phyloP scores from a whole-genome alignment of 805 yeast species.

The Kuraishia ogatae region DNA sequence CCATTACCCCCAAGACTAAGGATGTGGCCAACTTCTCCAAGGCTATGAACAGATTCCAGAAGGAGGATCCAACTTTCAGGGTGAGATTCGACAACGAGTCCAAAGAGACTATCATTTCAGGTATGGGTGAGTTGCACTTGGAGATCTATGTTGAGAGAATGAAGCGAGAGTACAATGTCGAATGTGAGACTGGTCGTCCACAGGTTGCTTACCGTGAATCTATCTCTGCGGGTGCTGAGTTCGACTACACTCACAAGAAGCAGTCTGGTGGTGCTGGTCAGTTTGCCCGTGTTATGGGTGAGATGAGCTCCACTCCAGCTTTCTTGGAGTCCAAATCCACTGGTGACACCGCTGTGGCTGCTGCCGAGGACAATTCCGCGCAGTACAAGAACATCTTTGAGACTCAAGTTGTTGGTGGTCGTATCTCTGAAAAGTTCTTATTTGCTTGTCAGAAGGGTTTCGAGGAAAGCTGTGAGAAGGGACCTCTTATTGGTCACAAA shows the following conservation, averaged over 20 bases:
- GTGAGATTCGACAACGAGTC: conserved; percentile 85
- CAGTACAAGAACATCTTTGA: conserved; percentile 59
- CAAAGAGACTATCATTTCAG: conserved; percentile 90
- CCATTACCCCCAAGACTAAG: conserved; percentile 80
- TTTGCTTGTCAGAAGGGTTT: conserved; percentile 94
- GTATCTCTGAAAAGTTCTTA: conserved; percentile 89
- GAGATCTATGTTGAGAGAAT: conserved; percentile 98
- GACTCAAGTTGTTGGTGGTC: conserved; percentile 92
- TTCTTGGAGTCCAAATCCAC: conserved; percentile 25
- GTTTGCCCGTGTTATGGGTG: conserved; percentile 93
- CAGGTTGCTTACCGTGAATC: conserved; percentile 98
- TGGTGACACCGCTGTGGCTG: conserved; percentile 6
- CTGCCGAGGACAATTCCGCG: conserved; percentile 13
- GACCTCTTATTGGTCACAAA: conserved; percentile 91
- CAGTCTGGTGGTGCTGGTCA: conserved; percentile 99
- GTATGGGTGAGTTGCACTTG: conserved; percentile 97
- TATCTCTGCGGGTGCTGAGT: conserved; percentile 58
- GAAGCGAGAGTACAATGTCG: conserved; percentile 94
- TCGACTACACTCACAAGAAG: conserved; percentile 94
- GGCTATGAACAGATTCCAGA: conserved; percentile 95
- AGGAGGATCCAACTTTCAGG: conserved; percentile 97
- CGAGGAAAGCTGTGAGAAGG: conserved; percentile 90
- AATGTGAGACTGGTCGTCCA: conserved; percentile 93
- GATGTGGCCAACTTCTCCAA: conserved; percentile 89
- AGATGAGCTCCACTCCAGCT: conserved; percentile 40